Evolutionary conservation across 129 eudicot genomes (phyloP), one percentile per base, ranked within the genome.

Genomic region (Pittosporum tobira): DNA sequence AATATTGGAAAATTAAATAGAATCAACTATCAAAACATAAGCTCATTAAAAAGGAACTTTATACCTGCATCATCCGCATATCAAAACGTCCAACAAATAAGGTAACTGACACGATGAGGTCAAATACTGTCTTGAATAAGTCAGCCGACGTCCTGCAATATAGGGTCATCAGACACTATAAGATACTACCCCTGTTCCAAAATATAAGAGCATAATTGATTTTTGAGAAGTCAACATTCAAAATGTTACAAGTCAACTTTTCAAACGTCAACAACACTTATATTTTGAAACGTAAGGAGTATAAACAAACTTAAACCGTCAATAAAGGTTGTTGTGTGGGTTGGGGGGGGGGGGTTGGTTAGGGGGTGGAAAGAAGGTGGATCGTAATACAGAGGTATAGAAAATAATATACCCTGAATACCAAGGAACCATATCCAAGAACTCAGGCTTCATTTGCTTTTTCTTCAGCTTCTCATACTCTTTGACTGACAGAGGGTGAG

Each of bases 11-110:
- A n/a, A n/a, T n/a, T n/a, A n/a, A n/a, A n/a, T n/a, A n/a, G n/a
- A 34, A 34, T 34, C 40, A 34, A 12, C 40, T 34, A 34, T 34
- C 40, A 34, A 34, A 34, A 34, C n/a, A n/a, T 8, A 7, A 34
- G 2, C 40, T 34, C 2, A 11, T n/a, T n/a, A 16, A 31, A 55
- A 9, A 18, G n/a, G 29, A 61, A 38, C 18, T 0, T 30, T 48
- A 31, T 73, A 89, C 97, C 94, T 91, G 98, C 98, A 91, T 91
- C 98, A 91, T 86, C 48, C 98, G 94, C 98, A 91, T 91, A 66
- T 91, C 98, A 70, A 91, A 91, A 49, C 98, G 90, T 71, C 98
- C 98, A 70, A 91, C 96, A 73, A 91, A 91, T 59, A 91, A 90
- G 24, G 98, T 87, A 59, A 91, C 96, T 14, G 98, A 91, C 36